phyloP scores from a whole-genome alignment of 2,329 filamentous ascomycete genomes.

The Seiridium unicorne region DNA sequence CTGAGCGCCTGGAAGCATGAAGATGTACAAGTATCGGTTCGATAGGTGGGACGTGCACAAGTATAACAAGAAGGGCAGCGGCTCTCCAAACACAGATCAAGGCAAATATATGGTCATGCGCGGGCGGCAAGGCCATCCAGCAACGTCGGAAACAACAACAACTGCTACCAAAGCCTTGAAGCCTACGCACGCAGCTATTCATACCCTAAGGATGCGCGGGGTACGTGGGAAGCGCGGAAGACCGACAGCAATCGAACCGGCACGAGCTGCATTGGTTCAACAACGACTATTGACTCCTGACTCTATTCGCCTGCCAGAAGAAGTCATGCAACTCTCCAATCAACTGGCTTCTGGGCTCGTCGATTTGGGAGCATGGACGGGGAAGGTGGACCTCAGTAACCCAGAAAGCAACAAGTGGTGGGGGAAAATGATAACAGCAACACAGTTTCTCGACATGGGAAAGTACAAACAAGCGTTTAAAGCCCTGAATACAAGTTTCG shows the following conservation, averaged over 20 bases:
- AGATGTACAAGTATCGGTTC: constrained; percentile 7
- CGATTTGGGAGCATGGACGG: neutral
- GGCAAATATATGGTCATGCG: neutral
- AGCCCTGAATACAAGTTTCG: neutral
- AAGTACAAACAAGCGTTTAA: constrained; percentile 7
- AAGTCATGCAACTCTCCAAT: constrained; percentile 1
- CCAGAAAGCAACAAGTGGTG: constrained; percentile 4
- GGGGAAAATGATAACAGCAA: neutral
- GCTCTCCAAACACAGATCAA: neutral
- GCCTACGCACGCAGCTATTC: neutral
- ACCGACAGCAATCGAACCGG: neutral
- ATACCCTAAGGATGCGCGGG: neutral
- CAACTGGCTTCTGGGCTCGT: neutral
- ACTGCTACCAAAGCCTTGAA: neutral
- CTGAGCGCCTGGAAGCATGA: neutral
- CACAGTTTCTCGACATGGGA: constrained; percentile 1
- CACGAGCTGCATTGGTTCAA: too few relatives aligned
- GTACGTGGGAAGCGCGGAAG: neutral
- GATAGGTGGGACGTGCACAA: constrained; percentile 3
- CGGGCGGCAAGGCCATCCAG: neutral
- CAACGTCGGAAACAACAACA: neutral
- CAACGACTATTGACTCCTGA: neutral
- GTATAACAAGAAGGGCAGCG: constrained; percentile 1
- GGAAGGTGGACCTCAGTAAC: neutral
- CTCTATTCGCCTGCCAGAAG: neutral